Percentiles rank a stretch among this genome's conserved stretches.
phyloP scores from a whole-genome alignment of 108 stramenopile species.

The Heterococcus sp. region DNA sequence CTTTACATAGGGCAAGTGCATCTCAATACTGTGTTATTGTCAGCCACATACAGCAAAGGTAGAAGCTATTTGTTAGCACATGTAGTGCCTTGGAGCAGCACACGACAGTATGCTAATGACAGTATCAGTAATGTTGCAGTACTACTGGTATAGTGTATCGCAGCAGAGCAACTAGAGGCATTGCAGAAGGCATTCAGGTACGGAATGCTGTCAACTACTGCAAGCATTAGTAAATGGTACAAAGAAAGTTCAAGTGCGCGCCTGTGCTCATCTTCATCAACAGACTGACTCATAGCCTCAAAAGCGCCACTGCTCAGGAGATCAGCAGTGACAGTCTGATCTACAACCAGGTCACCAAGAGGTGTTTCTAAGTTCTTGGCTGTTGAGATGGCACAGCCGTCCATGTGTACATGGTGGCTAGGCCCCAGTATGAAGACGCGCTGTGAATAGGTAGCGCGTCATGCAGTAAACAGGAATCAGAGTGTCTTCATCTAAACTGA shows the following conservation, averaged over 20 bases:
- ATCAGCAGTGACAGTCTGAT: slow-evolving; percentile 19
- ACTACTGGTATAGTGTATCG: too few species aligned
- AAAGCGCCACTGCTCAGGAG: slow-evolving; percentile 43
- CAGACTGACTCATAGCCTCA: slow-evolving; percentile 21
- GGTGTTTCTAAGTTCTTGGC: slow-evolving; percentile 49
- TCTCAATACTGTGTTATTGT: slow-evolving; percentile 45
- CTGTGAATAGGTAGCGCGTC: not conserved
- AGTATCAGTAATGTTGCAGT: too few species aligned
- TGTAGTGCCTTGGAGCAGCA: too few species aligned
- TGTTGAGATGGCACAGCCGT: slow-evolving; percentile 34
- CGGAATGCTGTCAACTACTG: too few species aligned
- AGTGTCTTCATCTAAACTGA: not conserved
- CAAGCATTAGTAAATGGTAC: too few species aligned
- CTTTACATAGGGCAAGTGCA: slow-evolving; percentile 56
- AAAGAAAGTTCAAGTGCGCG: too few species aligned
- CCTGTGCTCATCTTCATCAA: slow-evolving; percentile 54
- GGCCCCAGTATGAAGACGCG: slow-evolving; percentile 53
- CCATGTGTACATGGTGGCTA: slow-evolving; percentile 52
- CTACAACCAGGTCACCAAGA: slow-evolving; percentile 43
- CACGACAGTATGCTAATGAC: too few species aligned
- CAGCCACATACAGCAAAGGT: too few species aligned
- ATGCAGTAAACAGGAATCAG: not conserved
- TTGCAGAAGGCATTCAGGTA: too few species aligned
- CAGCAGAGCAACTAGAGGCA: too few species aligned
- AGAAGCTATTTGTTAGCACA: too few species aligned